These are phyloP conservation scores for Senna tora DNA, from an alignment of 306 rosid species.

Conservation along the genomic window DNA sequence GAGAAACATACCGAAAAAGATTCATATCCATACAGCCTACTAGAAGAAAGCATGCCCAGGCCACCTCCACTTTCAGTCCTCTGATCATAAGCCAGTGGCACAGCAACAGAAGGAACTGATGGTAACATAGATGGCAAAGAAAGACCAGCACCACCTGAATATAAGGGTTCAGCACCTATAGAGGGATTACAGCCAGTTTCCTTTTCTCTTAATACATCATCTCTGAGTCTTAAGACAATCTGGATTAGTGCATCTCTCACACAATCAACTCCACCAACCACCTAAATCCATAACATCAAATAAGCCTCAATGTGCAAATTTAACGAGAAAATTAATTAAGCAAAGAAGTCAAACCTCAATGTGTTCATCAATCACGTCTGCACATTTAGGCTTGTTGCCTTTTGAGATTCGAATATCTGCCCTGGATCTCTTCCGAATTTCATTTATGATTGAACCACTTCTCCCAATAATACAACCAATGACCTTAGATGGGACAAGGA, in stretches of 20 bases:
- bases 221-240: slow-evolving; percentile 89
- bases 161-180: slow-evolving; percentile 63
- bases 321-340: slow-evolving; percentile 24
- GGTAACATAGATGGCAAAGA: slow-evolving; percentile 73
- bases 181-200: slow-evolving; percentile 59
- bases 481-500: slow-evolving; percentile 85
- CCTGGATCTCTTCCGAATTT: slow-evolving; percentile 80
- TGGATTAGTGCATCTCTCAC: slow-evolving; percentile 94
- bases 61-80: slow-evolving; percentile 79
- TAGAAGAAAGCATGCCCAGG: slow-evolving; percentile 70
- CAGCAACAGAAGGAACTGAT: slow-evolving; percentile 62
- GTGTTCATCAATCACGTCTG: slow-evolving; percentile 72
- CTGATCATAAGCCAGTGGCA: slow-evolving; percentile 77
- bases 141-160: slow-evolving; percentile 58
- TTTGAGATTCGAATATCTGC: slow-evolving; percentile 88
- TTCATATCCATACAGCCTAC: slow-evolving; percentile 78
- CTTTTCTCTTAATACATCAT: slow-evolving; percentile 74
- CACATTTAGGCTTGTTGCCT: slow-evolving; percentile 71
- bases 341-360: slow-evolving; percentile 67
- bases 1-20: slow-evolving; percentile 70
- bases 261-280: slow-evolving; percentile 65
- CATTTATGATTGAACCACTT: slow-evolving; percentile 91
- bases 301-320: slow-evolving; percentile 24
- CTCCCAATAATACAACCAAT: slow-evolving; percentile 95
- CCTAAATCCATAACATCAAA: slow-evolving; percentile 50